Evolutionary conservation across 2,329 filamentous ascomycete species (phyloP).

Genomic region (Aureobasidium vineae): DNA sequence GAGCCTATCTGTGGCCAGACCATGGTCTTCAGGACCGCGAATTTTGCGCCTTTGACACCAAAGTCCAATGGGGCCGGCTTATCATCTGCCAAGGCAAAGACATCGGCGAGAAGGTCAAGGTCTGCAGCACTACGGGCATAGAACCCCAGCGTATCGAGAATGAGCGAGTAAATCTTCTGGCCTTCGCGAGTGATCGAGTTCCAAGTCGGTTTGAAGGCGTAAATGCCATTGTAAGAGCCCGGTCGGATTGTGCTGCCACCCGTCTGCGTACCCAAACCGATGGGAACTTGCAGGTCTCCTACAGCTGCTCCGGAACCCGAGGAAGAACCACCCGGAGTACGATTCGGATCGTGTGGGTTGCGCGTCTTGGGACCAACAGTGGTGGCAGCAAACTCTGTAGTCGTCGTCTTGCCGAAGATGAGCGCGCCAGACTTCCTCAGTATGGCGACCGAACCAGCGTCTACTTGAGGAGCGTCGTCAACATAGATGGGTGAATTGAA

Average conservation of each 20-base stretch:
- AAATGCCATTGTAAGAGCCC: constrained; percentile 63
- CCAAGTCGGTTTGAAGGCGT: constrained; percentile 66
- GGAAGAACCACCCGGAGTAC: constrained; percentile 66
- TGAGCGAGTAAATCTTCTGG: constrained; percentile 57
- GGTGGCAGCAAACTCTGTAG: constrained; percentile 63
- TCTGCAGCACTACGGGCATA: constrained; percentile 60
- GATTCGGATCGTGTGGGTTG: constrained; percentile 53
- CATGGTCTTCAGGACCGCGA: constrained; percentile 56
- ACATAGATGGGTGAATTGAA: constrained; percentile 57
- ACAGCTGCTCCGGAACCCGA: constrained; percentile 66
- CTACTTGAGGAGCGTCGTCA: constrained; percentile 46
- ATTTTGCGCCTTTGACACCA: constrained; percentile 40
- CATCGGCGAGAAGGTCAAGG: constrained; percentile 55
- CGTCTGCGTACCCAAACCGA: constrained; percentile 65
- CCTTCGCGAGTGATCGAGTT: constrained; percentile 62
- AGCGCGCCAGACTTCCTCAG: constrained; percentile 57
- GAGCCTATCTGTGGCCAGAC: constrained; percentile 49
- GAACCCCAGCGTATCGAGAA: constrained; percentile 62
- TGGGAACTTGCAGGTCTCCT: constrained; percentile 61
- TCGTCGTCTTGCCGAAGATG: constrained; percentile 60
- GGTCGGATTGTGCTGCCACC: constrained; percentile 64
- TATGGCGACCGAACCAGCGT: constrained; percentile 54
- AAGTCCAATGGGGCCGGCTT: constrained; percentile 31
- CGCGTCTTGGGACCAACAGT: constrained; percentile 53
- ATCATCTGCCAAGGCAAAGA: constrained; percentile 57